A percentile compares a stretch with the other conserved stretches of the same genome.
phyloP scores from a whole-genome alignment of 2,329 filamentous ascomycete genomes.

The Colletotrichum nymphaeae region DNA sequence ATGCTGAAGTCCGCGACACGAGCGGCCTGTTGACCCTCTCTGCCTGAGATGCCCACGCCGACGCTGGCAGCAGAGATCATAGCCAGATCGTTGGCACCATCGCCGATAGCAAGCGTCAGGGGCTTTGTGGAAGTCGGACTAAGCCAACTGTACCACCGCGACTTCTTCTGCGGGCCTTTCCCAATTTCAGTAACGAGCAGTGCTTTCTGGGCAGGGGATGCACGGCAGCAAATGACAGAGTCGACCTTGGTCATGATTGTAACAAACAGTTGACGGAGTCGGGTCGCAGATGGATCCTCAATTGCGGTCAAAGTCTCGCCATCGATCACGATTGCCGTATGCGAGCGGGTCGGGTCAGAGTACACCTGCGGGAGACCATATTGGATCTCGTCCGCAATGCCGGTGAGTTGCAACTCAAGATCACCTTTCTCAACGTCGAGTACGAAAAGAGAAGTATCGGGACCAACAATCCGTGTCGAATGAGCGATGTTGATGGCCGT shows the following conservation, averaged over 20 bases:
- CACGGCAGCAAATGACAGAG: conserved; percentile 92
- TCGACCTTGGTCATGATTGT: conserved; percentile 82
- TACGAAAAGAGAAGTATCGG: conserved; percentile 82
- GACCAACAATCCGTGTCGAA: conserved; percentile 74
- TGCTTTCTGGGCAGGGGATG: conserved; percentile 90
- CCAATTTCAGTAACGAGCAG: conserved; percentile 84
- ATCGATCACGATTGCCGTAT: conserved; percentile 87
- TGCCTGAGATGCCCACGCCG: conserved; percentile 90
- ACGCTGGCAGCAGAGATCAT: conserved; percentile 93
- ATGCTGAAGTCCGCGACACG: conserved; percentile 92
- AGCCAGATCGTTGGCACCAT: conserved; percentile 93
- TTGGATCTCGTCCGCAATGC: conserved; percentile 72
- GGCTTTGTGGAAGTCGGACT: conserved; percentile 49
- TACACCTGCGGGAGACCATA: conserved; percentile 55
- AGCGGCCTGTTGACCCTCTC: conserved; percentile 90
- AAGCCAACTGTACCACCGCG: conserved; percentile 50
- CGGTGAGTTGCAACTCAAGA: conserved; percentile 73
- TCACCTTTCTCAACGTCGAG: conserved; percentile 74
- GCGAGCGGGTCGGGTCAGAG: conserved; percentile 44
- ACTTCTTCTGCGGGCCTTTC: conserved; percentile 67
- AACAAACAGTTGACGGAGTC: conserved; percentile 74
- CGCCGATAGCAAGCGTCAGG: conserved; percentile 90
- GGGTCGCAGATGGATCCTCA: conserved; percentile 61
- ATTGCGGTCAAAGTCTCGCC: conserved; percentile 82
- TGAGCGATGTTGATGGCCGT: conserved; percentile 90